phyloP scores from a whole-genome alignment of 139 green algal genomes.

The Medakamo hakoo region DNA sequence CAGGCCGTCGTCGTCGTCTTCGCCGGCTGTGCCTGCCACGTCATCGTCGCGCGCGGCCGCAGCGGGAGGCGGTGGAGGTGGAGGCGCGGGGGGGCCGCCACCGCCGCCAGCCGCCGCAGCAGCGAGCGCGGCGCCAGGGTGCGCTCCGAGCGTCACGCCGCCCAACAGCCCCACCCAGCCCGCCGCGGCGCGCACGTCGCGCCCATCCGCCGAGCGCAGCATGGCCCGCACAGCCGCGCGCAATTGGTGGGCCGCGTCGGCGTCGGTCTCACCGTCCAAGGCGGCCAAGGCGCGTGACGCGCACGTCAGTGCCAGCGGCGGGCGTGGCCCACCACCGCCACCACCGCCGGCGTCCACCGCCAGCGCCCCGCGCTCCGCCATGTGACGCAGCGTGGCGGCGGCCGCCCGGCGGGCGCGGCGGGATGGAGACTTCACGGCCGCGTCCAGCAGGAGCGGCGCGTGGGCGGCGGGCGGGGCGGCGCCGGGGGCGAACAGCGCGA shows the following conservation, averaged over 20 bases:
- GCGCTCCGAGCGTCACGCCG: constrained; percentile 35
- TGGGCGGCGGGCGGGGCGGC: constrained; percentile 46
- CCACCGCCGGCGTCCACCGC: constrained; percentile 48
- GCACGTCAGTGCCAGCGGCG: constrained; percentile 1
- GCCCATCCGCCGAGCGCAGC: constrained; percentile 22
- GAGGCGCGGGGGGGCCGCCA: neutral
- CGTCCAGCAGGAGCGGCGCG: constrained; percentile 43
- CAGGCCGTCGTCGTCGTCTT: constrained; percentile 22
- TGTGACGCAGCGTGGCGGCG: constrained; percentile 68
- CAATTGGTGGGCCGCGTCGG: constrained; percentile 27
- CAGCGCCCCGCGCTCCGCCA: constrained; percentile 55
- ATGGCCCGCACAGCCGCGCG: constrained; percentile 36
- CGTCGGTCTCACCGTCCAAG: constrained; percentile 9
- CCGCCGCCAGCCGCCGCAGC: neutral
- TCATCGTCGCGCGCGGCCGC: neutral
- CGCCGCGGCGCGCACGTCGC: constrained; percentile 11
- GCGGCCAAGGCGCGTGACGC: constrained; percentile 10
- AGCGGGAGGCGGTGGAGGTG: too few species aligned
- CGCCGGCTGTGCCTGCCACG: constrained; percentile 8
- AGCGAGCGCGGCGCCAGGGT: neutral
- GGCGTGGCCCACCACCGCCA: constrained; percentile 60
- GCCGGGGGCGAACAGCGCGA: constrained; percentile 80
- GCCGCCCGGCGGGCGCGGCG: constrained; percentile 61
- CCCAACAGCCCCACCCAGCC: constrained; percentile 45
- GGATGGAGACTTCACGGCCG: constrained; percentile 39